Evolutionary conservation across 768 basidiomycete species (phyloP), one percentile per base, ranked within the genome.

Genomic region (Suillus alpinus): DNA sequence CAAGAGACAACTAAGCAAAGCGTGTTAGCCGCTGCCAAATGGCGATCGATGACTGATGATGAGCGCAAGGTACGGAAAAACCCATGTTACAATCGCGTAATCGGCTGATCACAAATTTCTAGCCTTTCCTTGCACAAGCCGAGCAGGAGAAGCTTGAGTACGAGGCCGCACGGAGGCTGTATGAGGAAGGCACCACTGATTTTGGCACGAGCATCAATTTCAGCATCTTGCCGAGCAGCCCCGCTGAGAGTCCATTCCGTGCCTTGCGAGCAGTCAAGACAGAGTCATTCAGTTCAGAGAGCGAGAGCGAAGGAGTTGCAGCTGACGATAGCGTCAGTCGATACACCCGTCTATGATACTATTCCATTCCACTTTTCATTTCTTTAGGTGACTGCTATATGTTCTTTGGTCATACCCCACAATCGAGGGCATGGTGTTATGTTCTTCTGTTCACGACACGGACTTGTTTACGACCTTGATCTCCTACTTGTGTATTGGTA

Each of bases 71-170:
- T 95, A 71, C 51, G 81, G 70, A 31, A 62, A 55, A 49, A 41
- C 26, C 56, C 13, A 52, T 52, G 52, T 26, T 3, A n/a, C n/a
- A 20, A 51, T 34, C 62, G 37, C 50, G 62, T 47, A n/a, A 43
- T 49, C 56, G 36, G 6, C 64, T 68, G 26, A 73, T 62, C 32
- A 60, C 62, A 58, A 39, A 64, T 64, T 29, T 7, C 4, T 61
- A 96, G 93, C 94, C 95, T 1, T 97, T 93, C 81, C 81, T 97
- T 44, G 89, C 90, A 16, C 93, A 94, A 74, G 95, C 94, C 14
- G 94, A 96, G 73, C 89, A 92, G 71, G 94, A 96, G 82, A 96
- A 96, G 78, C 86, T 93, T 77, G 90, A 94, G 67, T 96, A 96
- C 74, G 93, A 95, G 70, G 83, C 86, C 37, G 91, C 93, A 39